phyloP scores from a whole-genome alignment of 306 rosid species.

The Castanea mollissima region DNA sequence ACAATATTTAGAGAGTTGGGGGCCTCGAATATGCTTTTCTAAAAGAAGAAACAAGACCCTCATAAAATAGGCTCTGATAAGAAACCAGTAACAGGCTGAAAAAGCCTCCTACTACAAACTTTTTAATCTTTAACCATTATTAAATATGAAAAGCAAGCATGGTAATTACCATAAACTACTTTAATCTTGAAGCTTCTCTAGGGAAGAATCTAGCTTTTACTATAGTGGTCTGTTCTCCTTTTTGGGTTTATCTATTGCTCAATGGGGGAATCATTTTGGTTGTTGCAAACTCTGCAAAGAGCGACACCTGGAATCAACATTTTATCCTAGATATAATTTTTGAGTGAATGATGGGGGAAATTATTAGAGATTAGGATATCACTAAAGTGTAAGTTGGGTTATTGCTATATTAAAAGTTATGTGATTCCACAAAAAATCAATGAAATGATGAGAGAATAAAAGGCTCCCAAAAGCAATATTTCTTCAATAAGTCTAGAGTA shows the following conservation, averaged over 20 bases:
- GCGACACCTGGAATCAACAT: too few species aligned
- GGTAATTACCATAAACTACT: not conserved
- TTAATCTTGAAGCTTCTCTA: not conserved
- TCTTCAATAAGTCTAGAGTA: too few species aligned
- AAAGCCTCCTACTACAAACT: constrained; percentile 6
- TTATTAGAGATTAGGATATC: too few species aligned
- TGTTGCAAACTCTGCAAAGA: not conserved
- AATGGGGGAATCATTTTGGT: not conserved
- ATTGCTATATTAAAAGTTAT: too few species aligned
- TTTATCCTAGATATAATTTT: too few species aligned
- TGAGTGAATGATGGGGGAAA: too few species aligned
- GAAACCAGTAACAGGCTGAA: constrained; percentile 16
- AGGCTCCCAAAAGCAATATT: too few species aligned
- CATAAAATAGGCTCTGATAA: constrained; percentile 12
- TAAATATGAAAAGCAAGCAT: not conserved
- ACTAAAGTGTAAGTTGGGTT: too few species aligned
- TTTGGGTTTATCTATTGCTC: not conserved
- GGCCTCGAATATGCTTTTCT: constrained; percentile 29
- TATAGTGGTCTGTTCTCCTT: not conserved
- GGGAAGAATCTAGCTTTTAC: not conserved
- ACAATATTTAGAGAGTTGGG: not conserved
- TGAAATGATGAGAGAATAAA: too few species aligned
- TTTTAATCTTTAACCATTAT: constrained; percentile 2
- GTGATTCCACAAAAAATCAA: too few species aligned
- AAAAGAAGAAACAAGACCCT: constrained; percentile 21